These are phyloP conservation scores for Phaeosphaeria sp. DNA, from an alignment of 2,329 filamentous ascomycete genomes.

Conservation along the genomic window DNA sequence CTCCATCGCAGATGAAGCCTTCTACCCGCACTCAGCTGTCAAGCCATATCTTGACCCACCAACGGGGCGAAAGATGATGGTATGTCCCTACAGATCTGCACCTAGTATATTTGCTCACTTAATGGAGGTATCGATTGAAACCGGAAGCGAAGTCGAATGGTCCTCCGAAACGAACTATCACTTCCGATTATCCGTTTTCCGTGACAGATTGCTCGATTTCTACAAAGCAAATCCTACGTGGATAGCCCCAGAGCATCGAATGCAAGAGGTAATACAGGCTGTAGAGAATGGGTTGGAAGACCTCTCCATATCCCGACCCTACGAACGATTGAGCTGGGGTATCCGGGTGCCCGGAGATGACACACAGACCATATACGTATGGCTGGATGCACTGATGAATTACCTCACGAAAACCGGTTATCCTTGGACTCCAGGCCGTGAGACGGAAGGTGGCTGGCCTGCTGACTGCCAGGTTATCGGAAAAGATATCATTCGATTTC, in stretches of 20 bases:
- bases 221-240: constrained; percentile 80
- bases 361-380: constrained; percentile 94
- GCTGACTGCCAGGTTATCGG: constrained; percentile 91
- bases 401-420: constrained; percentile 91
- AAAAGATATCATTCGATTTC: constrained; percentile 94
- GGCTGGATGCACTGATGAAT: constrained; percentile 95
- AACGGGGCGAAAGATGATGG: constrained; percentile 84
- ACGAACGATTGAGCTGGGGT: constrained; percentile 82
- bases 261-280: constrained; percentile 79
- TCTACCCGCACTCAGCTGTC: constrained; percentile 81
- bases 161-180: constrained; percentile 93
- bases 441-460: constrained; percentile 77
- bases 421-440: constrained; percentile 73
- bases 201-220: constrained; percentile 77
- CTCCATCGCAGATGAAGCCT: constrained; percentile 94
- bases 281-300: constrained; percentile 82
- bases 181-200: constrained; percentile 85
- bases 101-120: constrained; percentile 17
- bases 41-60: constrained; percentile 76
- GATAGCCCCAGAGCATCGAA: constrained; percentile 74
- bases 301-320: constrained; percentile 85
- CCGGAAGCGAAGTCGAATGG: constrained; percentile 94
- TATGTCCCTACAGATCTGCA: constrained; percentile 34
- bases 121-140: constrained; percentile 73
- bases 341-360: constrained; percentile 85